Conservation (phyloP, 805 yeast genomes). For the Yamadazyma kitorensis region DNA sequence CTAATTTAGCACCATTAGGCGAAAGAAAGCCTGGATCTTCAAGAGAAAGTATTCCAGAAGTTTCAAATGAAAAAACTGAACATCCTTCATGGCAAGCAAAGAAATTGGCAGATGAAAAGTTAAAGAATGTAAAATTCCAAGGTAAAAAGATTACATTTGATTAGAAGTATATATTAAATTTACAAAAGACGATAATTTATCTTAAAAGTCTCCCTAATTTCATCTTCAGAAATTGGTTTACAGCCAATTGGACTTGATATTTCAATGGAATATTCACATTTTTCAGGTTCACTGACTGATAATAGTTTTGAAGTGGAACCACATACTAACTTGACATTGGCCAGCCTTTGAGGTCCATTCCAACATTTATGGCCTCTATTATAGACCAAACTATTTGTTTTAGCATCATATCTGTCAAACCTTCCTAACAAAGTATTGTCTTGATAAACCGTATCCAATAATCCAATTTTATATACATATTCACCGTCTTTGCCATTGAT, state of each 20-base stretch:
- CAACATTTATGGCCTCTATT: conserved; percentile 78
- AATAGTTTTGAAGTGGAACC: conserved; percentile 55
- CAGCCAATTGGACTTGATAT: conserved; percentile 49
- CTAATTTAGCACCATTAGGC: conserved; percentile 39
- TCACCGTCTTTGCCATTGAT: conserved; percentile 57
- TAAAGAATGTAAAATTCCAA: conserved; percentile 61
- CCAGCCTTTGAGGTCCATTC: conserved; percentile 88
- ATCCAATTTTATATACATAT: conserved; percentile 64
- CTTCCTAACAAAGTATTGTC: conserved; percentile 52
- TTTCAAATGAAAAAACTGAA: conserved; percentile 21
- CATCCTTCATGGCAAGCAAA: conserved; percentile 99
- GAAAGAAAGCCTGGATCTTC: conserved; percentile 22
- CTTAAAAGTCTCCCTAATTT: conserved; percentile 22
- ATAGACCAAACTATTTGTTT: conserved; percentile 37
- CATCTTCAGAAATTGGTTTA: conserved; percentile 25
- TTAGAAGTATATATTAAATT: conserved; percentile 12
- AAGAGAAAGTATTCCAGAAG: too few species aligned
- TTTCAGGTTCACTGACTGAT: conserved; percentile 84
- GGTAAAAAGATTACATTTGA: conserved; percentile 88
- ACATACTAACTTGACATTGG: conserved; percentile 62
- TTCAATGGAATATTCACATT: conserved; percentile 69
- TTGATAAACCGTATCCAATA: conserved; percentile 57
- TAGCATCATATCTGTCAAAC: conserved; percentile 23
- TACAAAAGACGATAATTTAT: conserved; percentile 23
- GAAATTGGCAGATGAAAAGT: conserved; percentile 64